Conservation (phyloP, 306 rosid species). For the Cucurbita ficifolia region DNA sequence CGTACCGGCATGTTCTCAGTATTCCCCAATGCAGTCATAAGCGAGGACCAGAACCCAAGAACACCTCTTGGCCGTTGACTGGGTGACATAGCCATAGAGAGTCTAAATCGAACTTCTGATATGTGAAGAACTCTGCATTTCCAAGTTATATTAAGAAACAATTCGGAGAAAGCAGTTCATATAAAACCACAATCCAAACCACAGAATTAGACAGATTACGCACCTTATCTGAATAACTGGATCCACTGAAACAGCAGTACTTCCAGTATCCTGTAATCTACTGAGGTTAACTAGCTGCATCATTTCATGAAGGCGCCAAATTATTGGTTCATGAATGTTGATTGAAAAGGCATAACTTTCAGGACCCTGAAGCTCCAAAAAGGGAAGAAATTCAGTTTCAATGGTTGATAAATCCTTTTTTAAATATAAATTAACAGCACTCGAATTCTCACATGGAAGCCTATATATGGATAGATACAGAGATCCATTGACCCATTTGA, state of each 20-base stretch:
- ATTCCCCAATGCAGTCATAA: slow-evolving; percentile 98
- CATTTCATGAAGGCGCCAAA: slow-evolving; percentile 98
- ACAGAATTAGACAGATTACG: slow-evolving; percentile 5
- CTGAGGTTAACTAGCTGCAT: slow-evolving; percentile 69
- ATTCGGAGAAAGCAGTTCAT: background rate
- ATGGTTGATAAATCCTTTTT: background rate
- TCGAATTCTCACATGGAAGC: slow-evolving; percentile 54
- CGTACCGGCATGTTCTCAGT: slow-evolving; percentile 96
- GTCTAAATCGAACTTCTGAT: slow-evolving; percentile 81
- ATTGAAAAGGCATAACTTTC: slow-evolving; percentile 67
- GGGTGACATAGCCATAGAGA: slow-evolving; percentile 89
- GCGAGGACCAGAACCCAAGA: slow-evolving; percentile 97
- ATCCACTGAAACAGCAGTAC: slow-evolving; percentile 88
- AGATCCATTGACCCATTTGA: slow-evolving; percentile 86
- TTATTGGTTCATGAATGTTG: slow-evolving; percentile 86
- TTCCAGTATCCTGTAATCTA: slow-evolving; percentile 59
- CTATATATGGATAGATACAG: slow-evolving; percentile 81
- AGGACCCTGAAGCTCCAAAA: slow-evolving; percentile 50
- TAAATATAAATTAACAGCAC: background rate
- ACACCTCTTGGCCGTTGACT: slow-evolving; percentile 91
- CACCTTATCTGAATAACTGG: slow-evolving; percentile 85
- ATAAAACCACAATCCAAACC: slow-evolving; percentile 5
- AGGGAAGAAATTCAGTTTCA: background rate
- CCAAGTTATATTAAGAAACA: slow-evolving; percentile 20
- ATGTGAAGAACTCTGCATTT: slow-evolving; percentile 64